Evolutionary conservation across 345 rosid species (phyloP).

Genomic region (Hibiscus tridactylites): DNA sequence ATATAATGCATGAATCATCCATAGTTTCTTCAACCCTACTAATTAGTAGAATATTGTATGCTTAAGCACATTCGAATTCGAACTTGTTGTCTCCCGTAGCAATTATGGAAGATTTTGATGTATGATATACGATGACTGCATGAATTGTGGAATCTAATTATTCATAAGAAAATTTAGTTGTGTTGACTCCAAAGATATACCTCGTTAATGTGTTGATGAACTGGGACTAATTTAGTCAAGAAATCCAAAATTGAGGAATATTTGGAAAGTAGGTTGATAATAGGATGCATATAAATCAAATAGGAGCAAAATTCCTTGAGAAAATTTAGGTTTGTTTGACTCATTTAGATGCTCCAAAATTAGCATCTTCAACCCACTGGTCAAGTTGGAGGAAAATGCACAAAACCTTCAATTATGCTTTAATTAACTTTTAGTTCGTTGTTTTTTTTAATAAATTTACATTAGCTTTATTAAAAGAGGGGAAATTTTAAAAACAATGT

Average conservation of each 20-base stretch:
- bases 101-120: too few relatives aligned
- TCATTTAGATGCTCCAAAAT: background rate
- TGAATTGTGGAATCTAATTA: background rate
- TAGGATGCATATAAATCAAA: background rate
- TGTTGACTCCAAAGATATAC: background rate
- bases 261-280: background rate
- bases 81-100: too few relatives aligned
- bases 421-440: background rate
- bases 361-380: background rate
- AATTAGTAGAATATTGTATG: too few relatives aligned
- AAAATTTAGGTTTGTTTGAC: background rate
- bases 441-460: too few relatives aligned
- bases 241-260: background rate
- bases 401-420: background rate
- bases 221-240: background rate
- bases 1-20: too few relatives aligned
- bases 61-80: too few relatives aligned
- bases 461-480: too few relatives aligned
- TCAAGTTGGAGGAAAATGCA: background rate
- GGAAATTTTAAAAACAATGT: too few relatives aligned
- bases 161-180: background rate
- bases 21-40: too few relatives aligned
- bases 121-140: background rate
- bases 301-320: background rate
- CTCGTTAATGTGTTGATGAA: background rate